phyloP scores from a whole-genome alignment of 1,284 basidiomycete genomes.

The Sanghuangporus sanghuang region DNA sequence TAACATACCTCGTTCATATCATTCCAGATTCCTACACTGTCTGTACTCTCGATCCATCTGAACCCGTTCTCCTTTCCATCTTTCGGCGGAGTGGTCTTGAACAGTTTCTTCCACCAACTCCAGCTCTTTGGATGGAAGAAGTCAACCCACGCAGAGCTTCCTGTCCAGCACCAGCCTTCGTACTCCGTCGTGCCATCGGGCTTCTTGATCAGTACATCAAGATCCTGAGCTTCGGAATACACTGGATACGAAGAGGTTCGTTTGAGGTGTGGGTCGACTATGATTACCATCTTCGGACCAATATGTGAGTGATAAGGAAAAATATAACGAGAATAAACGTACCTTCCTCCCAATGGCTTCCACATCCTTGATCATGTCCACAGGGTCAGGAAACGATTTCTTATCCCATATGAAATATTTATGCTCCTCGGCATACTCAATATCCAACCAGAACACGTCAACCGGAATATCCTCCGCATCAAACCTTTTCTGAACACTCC shows the following conservation, averaged over 20 bases:
- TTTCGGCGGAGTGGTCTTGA: slow-evolving; percentile 52
- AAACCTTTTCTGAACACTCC: slow-evolving; percentile 83
- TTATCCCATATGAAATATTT: slow-evolving; percentile 98
- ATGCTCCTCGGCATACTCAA: slow-evolving; percentile 92
- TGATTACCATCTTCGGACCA: slow-evolving; percentile 37
- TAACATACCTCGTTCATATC: slow-evolving; percentile 94
- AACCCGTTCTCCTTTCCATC: slow-evolving; percentile 46
- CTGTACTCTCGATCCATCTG: slow-evolving; percentile 74
- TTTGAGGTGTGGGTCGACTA: slow-evolving; percentile 96
- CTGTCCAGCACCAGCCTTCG: slow-evolving; percentile 99
- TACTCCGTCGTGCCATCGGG: slow-evolving; percentile 78
- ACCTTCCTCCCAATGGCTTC: slow-evolving; percentile 86
- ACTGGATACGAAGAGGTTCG: slow-evolving; percentile 77
- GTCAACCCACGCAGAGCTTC: slow-evolving; percentile 93
- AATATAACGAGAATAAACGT: background rate
- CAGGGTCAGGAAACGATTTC: slow-evolving; percentile 89
- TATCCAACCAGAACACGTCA: slow-evolving; percentile 98
- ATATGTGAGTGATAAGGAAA: background rate
- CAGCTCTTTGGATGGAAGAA: slow-evolving; percentile 91
- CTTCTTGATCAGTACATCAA: slow-evolving; percentile 79
- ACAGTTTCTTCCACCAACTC: slow-evolving; percentile 89
- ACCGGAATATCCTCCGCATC: slow-evolving; percentile 94
- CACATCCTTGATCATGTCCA: slow-evolving; percentile 89
- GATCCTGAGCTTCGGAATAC: slow-evolving; percentile 81
- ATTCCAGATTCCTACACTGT: slow-evolving; percentile 91